phyloP scores from a whole-genome alignment of 805 yeast species.

The Suhomyces sp. region DNA sequence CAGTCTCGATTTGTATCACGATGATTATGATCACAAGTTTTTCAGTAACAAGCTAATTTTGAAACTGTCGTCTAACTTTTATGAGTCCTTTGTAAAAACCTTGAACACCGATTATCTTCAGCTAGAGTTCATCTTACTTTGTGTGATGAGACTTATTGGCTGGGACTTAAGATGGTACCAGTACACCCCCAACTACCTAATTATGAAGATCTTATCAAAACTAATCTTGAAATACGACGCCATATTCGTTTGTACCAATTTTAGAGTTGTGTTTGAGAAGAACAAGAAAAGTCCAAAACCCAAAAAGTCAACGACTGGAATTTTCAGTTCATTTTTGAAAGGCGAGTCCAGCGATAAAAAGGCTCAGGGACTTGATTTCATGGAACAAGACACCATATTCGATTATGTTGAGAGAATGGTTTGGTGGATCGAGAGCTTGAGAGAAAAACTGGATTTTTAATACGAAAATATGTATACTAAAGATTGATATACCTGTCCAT shows the following conservation, averaged over 20 bases:
- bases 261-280: constrained; percentile 37
- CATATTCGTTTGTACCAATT: constrained; percentile 36
- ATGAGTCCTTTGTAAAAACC: constrained; percentile 20
- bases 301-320: constrained; percentile 7
- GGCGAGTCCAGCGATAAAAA: constrained; percentile 7
- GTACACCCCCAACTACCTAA: constrained; percentile 46
- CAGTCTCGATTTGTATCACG: constrained; percentile 28
- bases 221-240: constrained; percentile 41
- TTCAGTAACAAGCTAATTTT: constrained; percentile 35
- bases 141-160: constrained; percentile 47
- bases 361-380: constrained; percentile 20
- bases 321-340: constrained; percentile 5
- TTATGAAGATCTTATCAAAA: constrained; percentile 42
- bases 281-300: constrained; percentile 17
- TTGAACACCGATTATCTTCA: constrained; percentile 29
- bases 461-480: not conserved
- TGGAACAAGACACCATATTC: constrained; percentile 30
- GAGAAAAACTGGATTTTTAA: not conserved
- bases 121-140: constrained; percentile 32
- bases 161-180: constrained; percentile 67
- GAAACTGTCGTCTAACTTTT: constrained; percentile 15
- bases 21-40: constrained; percentile 25
- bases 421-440: constrained; percentile 26
- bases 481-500: no score
- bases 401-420: constrained; percentile 29